These are phyloP conservation scores for Trifolium dubium DNA, from an alignment of 306 rosid genomes.

Conservation along the genomic window DNA sequence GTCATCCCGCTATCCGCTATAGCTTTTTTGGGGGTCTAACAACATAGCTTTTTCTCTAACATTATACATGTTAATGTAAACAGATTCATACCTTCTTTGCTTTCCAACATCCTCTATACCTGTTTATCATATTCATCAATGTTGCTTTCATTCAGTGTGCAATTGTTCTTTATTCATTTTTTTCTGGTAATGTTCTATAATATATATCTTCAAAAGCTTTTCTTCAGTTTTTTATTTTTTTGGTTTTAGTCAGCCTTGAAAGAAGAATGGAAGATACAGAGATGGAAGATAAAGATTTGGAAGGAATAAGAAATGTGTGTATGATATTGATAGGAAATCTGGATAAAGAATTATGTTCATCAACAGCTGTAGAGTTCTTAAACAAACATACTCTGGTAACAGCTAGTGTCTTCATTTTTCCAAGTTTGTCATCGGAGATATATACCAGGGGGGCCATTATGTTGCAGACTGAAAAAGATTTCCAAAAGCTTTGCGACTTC, in stretches of 20 bases:
- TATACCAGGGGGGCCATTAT: constrained; percentile 61
- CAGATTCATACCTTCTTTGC: constrained; percentile 13
- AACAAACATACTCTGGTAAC: constrained; percentile 47
- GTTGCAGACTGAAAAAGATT: constrained; percentile 47
- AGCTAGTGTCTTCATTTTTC: constrained; percentile 58
- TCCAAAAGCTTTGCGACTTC: constrained; percentile 52
- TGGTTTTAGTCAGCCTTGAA: constrained; percentile 19
- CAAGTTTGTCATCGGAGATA: constrained; percentile 49
- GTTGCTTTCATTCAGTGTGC: constrained; percentile 15
- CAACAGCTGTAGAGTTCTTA: constrained; percentile 58
- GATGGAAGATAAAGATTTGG: constrained; percentile 55
- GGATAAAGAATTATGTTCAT: constrained; percentile 56
- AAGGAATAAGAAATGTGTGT: constrained; percentile 48
- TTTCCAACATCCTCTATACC: background rate
- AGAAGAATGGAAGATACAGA: constrained; percentile 54
- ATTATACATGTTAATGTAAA: background rate
- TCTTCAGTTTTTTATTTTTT: constrained; percentile 17
- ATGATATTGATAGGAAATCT: constrained; percentile 73
- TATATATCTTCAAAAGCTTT: background rate
- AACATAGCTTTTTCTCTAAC: background rate
- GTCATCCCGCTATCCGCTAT: no score
- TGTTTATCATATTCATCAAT: constrained; percentile 2
- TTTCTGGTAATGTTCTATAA: constrained; percentile 1
- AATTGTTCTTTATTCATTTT: constrained; percentile 15
- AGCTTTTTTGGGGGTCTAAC: no score